Percentiles rank a stretch among this genome's conserved stretches.
Conservation (phyloP, 2,329 filamentous ascomycete genomes). For the Acarospora socialis region DNA sequence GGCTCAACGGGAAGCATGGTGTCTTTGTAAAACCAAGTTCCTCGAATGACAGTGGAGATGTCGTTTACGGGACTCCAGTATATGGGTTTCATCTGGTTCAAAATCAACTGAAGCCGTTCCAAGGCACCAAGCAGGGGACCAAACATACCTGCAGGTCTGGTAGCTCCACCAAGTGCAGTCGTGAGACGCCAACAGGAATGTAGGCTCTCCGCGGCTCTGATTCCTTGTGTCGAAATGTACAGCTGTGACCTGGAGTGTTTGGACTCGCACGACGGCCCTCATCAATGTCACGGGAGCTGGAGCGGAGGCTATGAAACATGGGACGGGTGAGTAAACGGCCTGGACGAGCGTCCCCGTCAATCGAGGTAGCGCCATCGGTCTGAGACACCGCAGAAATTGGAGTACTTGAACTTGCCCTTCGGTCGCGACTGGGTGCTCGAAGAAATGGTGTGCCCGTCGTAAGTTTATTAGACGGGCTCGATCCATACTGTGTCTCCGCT, state of each 20-base stretch:
- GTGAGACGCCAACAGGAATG: slow-evolving; percentile 77
- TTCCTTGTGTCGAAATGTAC: not conserved
- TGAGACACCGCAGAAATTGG: no score
- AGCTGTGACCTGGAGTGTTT: no score
- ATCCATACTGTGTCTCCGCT: no score
- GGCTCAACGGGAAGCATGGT: slow-evolving; percentile 84
- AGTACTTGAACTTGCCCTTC: slow-evolving; percentile 17
- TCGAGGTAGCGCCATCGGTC: no score
- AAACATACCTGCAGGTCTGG: slow-evolving; percentile 34
- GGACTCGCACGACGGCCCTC: no score
- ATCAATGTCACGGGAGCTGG: no score
- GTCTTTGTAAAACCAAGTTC: slow-evolving; percentile 96
- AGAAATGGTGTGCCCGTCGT: slow-evolving; percentile 39
- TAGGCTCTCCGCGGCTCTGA: slow-evolving; percentile 28
- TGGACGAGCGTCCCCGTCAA: no score
- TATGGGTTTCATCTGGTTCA: slow-evolving; percentile 71
- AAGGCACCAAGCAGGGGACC: no score
- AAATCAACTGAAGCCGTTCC: no score
- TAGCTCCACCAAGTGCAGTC: slow-evolving; percentile 75
- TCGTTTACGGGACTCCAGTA: slow-evolving; percentile 96
- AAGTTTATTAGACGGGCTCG: slow-evolving; percentile 12
- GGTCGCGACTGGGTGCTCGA: slow-evolving; percentile 30
- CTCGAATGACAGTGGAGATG: slow-evolving; percentile 64
- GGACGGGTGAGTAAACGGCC: no score
- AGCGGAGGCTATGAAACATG: no score